Evolutionary conservation across 1,139 yeast species (phyloP), one percentile per base, ranked within the genome.

Genomic region (Diutina rugosa): DNA sequence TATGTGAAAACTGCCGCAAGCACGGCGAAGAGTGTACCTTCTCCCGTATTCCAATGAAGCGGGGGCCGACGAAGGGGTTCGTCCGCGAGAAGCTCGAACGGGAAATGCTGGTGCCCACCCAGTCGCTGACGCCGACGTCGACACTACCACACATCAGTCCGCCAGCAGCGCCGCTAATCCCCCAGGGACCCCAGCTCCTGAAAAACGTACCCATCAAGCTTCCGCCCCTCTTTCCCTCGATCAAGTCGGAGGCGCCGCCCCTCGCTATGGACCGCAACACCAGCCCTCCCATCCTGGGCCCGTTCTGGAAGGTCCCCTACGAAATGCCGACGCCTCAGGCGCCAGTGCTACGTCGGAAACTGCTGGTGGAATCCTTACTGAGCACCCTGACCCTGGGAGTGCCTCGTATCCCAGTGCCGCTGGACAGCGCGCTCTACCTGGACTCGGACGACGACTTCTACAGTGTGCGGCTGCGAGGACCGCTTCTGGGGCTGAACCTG

Each of bases 21-120:
- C 78, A 74, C 60, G 72, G 72, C 55, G 86, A 81, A 51, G 64
- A 64, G 1, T 85, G 91, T 67, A 73, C 84, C 0, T 85, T 84
- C 64, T 82, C 84, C 29, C 72, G 93, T 57, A 76, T 84, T 1
- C 93, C 90, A 0, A 67, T 86, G 67, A 87, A 86, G 64, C 70
- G 95, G 61, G 95, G 93, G 0, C 95, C 95, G 0, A 77, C 87
- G 1, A 86, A 85, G 64, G 91, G 91, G 0, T 84, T 81, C 62
- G 74, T 77, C 10, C 69, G 79, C 53, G 78, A 73, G 1, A 51
- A 38, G 46, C 5, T 32, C 7, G 45, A 35, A 4, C 53, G 53
- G 21, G 51, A 47, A 14, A 47, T 29, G 38, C 51, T 29, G 38
- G 41, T 35, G 41, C 38, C 16, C 4, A n/a, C 51, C 21, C 16